Conservation (phyloP, 75 land plant species). For the Cunninghamia lanceolata region DNA sequence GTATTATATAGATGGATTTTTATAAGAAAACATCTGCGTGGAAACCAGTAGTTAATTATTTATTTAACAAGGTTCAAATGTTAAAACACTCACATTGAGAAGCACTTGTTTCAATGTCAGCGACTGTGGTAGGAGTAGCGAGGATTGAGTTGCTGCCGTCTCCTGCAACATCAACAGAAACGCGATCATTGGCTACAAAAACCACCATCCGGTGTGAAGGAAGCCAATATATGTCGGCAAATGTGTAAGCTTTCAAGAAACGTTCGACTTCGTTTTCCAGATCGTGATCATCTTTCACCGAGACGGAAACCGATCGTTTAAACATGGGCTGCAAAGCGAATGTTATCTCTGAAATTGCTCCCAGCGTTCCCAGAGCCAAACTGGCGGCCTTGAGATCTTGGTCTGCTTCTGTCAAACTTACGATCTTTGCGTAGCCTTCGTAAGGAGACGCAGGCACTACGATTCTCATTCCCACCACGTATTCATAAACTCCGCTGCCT, state of each 20-base stretch:
- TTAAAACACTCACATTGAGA: neutral
- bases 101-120: neutral
- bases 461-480: slow-evolving; percentile 21
- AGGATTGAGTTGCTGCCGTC: neutral
- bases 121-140: neutral
- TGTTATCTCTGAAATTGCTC: slow-evolving; percentile 11
- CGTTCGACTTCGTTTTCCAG: slow-evolving; percentile 8
- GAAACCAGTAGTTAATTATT: too few relatives aligned
- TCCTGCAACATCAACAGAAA: slow-evolving; percentile 15
- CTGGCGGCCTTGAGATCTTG: slow-evolving; percentile 21
- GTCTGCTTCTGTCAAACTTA: slow-evolving; percentile 11
- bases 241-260: neutral
- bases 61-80: neutral
- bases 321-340: slow-evolving; percentile 24
- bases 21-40: too few relatives aligned
- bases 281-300: slow-evolving; percentile 10
- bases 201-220: neutral
- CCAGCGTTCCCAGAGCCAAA: too few relatives aligned
- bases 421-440: slow-evolving; percentile 18
- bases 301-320: slow-evolving; percentile 18
- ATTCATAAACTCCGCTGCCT: slow-evolving; percentile 28
- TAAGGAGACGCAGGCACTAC: slow-evolving; percentile 21
- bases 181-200: slow-evolving; percentile 4
- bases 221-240: too few relatives aligned
- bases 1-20: too few relatives aligned